Percentiles rank a stretch among this genome's conserved stretches.
Conservation (phyloP, 2,329 filamentous ascomycete genomes). For the Pseudonectria foliicola region DNA sequence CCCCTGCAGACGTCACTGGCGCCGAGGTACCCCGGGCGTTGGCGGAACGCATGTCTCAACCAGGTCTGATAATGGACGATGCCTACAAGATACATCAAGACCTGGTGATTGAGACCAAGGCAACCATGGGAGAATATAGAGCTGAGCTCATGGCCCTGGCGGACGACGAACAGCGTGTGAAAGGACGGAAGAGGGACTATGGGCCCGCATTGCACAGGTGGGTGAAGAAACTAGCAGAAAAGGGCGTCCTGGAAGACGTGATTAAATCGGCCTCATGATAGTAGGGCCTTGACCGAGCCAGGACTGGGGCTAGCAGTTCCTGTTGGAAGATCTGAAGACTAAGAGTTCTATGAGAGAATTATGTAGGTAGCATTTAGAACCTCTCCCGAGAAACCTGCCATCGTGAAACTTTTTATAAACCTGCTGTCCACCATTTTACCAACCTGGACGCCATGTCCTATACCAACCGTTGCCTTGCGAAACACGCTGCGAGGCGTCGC, state of each 20-base stretch:
- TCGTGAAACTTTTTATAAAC: no score
- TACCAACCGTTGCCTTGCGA: not conserved
- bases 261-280: slow-evolving; percentile 15
- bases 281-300: no score
- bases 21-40: slow-evolving; percentile 12
- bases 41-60: slow-evolving; percentile 7
- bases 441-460: not conserved
- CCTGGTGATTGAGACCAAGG: slow-evolving; percentile 34
- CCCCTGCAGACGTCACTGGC: slow-evolving; percentile 16
- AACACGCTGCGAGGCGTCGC: no score
- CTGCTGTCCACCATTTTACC: no score
- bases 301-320: no score
- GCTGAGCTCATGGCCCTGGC: slow-evolving; percentile 39
- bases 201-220: slow-evolving; percentile 62
- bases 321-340: no score
- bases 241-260: slow-evolving; percentile 48
- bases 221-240: slow-evolving; percentile 61
- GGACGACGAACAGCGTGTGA: slow-evolving; percentile 45
- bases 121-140: slow-evolving; percentile 38
- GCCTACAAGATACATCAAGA: slow-evolving; percentile 31
- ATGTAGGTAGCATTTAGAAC: no score
- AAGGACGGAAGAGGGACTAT: slow-evolving; percentile 58
- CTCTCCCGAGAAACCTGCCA: no score
- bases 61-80: slow-evolving; percentile 10
- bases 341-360: no score